A percentile compares a stretch with the other conserved stretches of the same genome.
phyloP scores from a whole-genome alignment of 257 asterid species.

The Parsonsia alboflavescens region DNA sequence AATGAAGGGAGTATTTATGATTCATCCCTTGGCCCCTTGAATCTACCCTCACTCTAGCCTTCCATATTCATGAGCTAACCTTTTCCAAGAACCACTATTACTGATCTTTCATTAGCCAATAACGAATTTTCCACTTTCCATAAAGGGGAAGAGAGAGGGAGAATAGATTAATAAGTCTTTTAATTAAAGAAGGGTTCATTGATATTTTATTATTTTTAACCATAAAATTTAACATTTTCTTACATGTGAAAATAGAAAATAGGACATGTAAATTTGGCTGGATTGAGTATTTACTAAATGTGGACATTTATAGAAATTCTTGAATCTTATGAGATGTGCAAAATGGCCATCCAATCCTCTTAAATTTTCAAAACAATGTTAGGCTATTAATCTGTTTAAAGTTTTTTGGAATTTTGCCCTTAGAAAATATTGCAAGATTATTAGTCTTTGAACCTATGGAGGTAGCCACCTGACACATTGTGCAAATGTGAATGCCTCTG shows the following conservation, averaged over 20 bases:
- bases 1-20: neutral
- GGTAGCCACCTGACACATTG: neutral
- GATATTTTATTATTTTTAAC: neutral
- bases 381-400: neutral
- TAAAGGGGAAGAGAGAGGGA: neutral
- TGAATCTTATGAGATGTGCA: neutral
- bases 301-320: neutral
- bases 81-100: neutral
- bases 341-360: neutral
- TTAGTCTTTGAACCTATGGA: neutral
- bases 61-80: neutral
- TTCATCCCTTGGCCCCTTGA: too few species aligned
- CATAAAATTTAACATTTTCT: too few species aligned
- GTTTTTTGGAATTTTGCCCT: neutral
- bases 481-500: neutral
- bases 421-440: neutral
- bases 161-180: too few species aligned
- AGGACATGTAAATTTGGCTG: neutral
- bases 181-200: too few species aligned
- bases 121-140: neutral
- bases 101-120: neutral
- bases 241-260: neutral
- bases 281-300: neutral
- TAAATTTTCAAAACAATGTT: neutral
- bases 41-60: too few species aligned